A percentile compares a stretch with the other conserved stretches of the same genome.
Conservation (phyloP, 768 basidiomycete genomes). For the Asterophora parasitica region DNA sequence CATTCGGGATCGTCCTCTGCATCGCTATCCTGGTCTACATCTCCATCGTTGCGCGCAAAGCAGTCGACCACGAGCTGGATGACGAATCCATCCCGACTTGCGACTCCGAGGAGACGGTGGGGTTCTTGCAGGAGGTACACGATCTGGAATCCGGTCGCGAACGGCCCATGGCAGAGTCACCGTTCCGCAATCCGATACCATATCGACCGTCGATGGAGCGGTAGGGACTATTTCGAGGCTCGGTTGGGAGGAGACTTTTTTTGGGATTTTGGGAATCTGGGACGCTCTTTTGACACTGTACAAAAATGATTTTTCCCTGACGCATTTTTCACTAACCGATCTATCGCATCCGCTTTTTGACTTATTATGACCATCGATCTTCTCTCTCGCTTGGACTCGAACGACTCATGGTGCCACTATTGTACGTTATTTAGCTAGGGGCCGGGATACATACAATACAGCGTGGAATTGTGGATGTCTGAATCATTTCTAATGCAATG, state of each 20-base stretch:
- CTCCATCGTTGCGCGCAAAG: slow-evolving; percentile 69
- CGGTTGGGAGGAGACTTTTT: too few species aligned
- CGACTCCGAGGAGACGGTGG: slow-evolving; percentile 46
- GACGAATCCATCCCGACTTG: slow-evolving; percentile 26
- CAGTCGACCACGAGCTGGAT: slow-evolving; percentile 47
- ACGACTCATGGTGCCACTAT: slow-evolving; percentile 13
- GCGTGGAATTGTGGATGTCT: neutral
- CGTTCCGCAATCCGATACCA: slow-evolving; percentile 30
- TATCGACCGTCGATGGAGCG: slow-evolving; percentile 19
- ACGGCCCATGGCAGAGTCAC: slow-evolving; percentile 45
- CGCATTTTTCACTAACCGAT: neutral
- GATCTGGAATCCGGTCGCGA: slow-evolving; percentile 31
- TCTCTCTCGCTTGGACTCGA: slow-evolving; percentile 8
- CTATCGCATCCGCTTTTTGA: neutral
- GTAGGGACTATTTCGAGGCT: neutral
- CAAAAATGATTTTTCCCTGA: too few species aligned
- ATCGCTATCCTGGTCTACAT: slow-evolving; percentile 76
- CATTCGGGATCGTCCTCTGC: slow-evolving; percentile 65
- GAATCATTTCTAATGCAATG: slow-evolving; percentile 2
- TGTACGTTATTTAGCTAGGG: slow-evolving; percentile 13
- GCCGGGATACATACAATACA: slow-evolving; percentile 3
- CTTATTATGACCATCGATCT: slow-evolving; percentile 9
- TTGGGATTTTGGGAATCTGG: neutral
- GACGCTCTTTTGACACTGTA: too few species aligned
- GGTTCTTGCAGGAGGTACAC: slow-evolving; percentile 39